phyloP scores from a whole-genome alignment of 2,329 filamentous ascomycete species.

The Botrytis paeoniae region DNA sequence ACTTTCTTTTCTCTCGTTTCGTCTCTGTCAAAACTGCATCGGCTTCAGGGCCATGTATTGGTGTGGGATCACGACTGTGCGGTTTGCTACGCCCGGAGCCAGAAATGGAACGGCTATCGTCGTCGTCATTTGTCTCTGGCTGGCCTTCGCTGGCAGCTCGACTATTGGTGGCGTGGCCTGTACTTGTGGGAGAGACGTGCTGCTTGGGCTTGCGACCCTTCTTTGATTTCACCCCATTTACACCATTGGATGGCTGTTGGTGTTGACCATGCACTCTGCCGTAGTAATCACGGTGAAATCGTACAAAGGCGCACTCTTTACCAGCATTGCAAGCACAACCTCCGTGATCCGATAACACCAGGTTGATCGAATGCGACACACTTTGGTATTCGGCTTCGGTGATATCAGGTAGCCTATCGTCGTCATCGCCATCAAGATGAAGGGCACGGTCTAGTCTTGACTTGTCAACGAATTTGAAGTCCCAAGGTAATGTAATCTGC shows the following conservation, averaged over 20 bases:
- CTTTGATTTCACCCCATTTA: conserved; percentile 38
- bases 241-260: conserved; percentile 37
- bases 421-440: conserved; percentile 58
- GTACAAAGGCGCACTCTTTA: conserved; percentile 60
- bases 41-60: conserved; percentile 50
- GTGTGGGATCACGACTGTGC: conserved; percentile 63
- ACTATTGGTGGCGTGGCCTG: conserved; percentile 60
- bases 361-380: conserved; percentile 63
- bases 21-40: conserved; percentile 52
- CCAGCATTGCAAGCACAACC: conserved; percentile 72
- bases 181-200: conserved; percentile 60
- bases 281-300: conserved; percentile 59
- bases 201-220: conserved; percentile 49
- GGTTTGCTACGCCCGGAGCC: conserved; percentile 61
- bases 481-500: conserved; percentile 65
- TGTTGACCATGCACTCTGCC: conserved; percentile 48
- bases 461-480: conserved; percentile 59
- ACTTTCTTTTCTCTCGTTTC: conserved; percentile 64
- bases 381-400: conserved; percentile 57
- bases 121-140: conserved; percentile 52
- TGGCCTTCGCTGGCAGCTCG: conserved; percentile 62
- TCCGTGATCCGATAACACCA: conserved; percentile 72
- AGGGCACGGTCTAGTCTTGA: conserved; percentile 56
- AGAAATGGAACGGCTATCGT: conserved; percentile 49
- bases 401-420: conserved; percentile 43